phyloP scores from a whole-genome alignment of 1,284 basidiomycete genomes.

The Stereum hirsutum region DNA sequence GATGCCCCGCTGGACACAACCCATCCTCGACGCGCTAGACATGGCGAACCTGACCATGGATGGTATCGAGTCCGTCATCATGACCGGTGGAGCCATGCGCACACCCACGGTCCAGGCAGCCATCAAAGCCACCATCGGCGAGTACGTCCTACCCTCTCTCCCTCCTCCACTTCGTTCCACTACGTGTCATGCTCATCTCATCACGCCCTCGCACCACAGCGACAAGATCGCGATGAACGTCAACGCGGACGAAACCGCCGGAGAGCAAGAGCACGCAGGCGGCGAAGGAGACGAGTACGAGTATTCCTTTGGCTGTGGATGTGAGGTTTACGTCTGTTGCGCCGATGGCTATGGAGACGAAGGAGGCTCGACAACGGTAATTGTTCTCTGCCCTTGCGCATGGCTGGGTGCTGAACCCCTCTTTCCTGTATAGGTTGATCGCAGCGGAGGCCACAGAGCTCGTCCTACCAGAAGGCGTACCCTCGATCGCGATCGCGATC shows the following conservation, averaged over 20 bases:
- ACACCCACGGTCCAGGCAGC: constrained; percentile 89
- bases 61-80: constrained; percentile 82
- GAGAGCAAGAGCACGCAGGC: constrained; percentile 25
- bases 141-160: no score
- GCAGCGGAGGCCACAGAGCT: no score
- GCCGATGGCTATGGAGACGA: constrained; percentile 68
- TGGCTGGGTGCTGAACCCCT: no score
- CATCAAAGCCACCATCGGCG: constrained; percentile 68
- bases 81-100: constrained; percentile 85
- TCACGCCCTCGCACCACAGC: no score
- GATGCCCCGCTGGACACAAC: constrained; percentile 54
- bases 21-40: constrained; percentile 71
- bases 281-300: constrained; percentile 36
- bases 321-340: constrained; percentile 54
- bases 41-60: constrained; percentile 65
- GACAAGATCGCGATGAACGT: constrained; percentile 89
- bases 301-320: constrained; percentile 57
- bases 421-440: no score
- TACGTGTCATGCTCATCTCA: no score
- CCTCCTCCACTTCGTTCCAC: no score
- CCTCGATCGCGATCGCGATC: constrained; percentile 1
- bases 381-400: no score
- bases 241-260: constrained; percentile 95
- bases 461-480: constrained; percentile 1
- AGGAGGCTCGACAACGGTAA: constrained; percentile 61